These are phyloP conservation scores for Cladorrhinum samala DNA, from an alignment of 495 filamentous ascomycete genomes.

Conservation along the genomic window DNA sequence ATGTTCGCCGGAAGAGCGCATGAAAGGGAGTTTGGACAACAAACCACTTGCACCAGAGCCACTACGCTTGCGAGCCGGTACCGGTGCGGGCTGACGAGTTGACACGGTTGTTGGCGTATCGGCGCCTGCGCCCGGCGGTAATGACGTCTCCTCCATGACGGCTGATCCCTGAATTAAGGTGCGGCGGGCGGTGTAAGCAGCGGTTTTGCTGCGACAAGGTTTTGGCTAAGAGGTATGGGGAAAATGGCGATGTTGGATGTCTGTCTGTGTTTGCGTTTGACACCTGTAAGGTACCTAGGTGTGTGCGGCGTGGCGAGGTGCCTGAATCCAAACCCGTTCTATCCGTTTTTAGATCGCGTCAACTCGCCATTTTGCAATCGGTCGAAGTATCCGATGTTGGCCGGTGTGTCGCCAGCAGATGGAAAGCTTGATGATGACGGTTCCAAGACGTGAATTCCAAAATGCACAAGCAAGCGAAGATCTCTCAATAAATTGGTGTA, in stretches of 20 bases:
- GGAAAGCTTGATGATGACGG: background rate
- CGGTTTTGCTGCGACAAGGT: background rate
- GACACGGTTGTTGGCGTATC: constrained; percentile 15
- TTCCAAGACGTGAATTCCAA: background rate
- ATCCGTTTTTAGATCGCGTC: too few relatives aligned
- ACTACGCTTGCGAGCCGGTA: constrained; percentile 25
- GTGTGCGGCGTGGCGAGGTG: too few relatives aligned
- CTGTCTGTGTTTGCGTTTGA: background rate
- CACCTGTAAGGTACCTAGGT: background rate
- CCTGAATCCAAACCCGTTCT: too few relatives aligned
- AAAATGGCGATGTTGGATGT: background rate
- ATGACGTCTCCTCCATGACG: constrained; percentile 18
- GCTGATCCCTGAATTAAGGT: background rate
- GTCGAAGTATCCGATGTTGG: too few relatives aligned
- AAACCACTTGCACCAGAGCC: constrained; percentile 44
- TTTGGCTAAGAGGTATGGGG: background rate
- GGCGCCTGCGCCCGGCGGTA: constrained; percentile 4
- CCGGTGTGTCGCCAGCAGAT: too few relatives aligned
- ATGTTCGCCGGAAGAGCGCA: constrained; percentile 47
- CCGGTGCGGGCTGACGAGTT: constrained; percentile 13
- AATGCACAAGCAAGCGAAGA: background rate
- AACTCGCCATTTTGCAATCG: too few relatives aligned
- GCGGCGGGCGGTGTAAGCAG: background rate
- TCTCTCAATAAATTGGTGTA: background rate
- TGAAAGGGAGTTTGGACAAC: constrained; percentile 55